Conservation (phyloP, 352 stramenopile species). For the Phytophthora rubi region DNA sequence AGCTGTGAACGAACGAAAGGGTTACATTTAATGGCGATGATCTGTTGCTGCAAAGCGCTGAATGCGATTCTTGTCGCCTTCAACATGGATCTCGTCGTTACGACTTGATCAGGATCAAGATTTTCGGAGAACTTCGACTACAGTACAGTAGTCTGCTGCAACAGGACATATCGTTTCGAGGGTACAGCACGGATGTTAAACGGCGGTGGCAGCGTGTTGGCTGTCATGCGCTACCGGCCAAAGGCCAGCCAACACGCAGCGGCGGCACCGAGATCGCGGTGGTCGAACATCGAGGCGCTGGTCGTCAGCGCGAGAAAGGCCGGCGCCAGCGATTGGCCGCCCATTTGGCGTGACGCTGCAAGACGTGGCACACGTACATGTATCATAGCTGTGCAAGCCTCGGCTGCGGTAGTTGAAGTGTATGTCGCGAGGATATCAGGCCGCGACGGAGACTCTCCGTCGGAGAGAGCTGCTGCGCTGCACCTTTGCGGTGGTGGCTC, state of each 20-base stretch:
- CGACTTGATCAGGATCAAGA: background rate
- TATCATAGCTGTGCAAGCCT: slow-evolving; percentile 12
- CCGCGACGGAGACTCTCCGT: background rate
- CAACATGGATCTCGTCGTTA: background rate
- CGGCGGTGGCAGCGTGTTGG: slow-evolving; percentile 4
- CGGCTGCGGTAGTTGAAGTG: slow-evolving; percentile 11
- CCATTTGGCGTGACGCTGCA: slow-evolving; percentile 28
- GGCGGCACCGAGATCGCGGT: background rate
- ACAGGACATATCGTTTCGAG: slow-evolving; percentile 1
- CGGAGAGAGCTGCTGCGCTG: slow-evolving; percentile 7
- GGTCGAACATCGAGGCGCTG: slow-evolving; percentile 1
- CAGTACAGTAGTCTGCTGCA: background rate
- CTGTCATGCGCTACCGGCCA: slow-evolving; percentile 8
- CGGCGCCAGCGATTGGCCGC: slow-evolving; percentile 4
- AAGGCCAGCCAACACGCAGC: slow-evolving; percentile 11
- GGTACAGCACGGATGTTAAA: slow-evolving; percentile 10
- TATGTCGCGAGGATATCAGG: slow-evolving; percentile 9
- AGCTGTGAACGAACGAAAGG: too few relatives aligned
- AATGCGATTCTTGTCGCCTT: background rate
- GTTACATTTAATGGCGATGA: background rate
- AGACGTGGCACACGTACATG: slow-evolving; percentile 17
- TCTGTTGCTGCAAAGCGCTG: background rate
- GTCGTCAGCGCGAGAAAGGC: slow-evolving; percentile 17
- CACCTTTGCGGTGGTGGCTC: background rate
- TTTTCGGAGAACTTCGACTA: background rate